Base-by-base conservation (phyloP, 352 stramenopile genomes). In the Pythium angustatum region DNA sequence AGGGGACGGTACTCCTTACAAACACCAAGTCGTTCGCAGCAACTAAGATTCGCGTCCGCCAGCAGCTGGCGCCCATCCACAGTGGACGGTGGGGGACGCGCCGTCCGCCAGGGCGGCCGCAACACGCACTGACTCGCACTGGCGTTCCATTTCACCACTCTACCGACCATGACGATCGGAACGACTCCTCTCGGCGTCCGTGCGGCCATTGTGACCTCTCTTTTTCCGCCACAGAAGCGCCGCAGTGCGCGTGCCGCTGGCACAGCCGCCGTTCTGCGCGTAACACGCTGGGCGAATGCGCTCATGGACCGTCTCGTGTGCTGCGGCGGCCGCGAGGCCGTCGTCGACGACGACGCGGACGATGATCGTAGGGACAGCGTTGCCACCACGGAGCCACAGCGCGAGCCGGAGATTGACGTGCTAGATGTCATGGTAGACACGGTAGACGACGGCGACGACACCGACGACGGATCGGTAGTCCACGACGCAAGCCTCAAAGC, bases 31-130 rank as follows among this genome's bases (percentile, higher is more conserved):
- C n/a, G n/a, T n/a, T n/a, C 12, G 40, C 40, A 2, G 7, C 17
- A n/a, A 53, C 30, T 47, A 63, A 63, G 56, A 63, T 54, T 38
- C 17, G 19, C 33, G 31, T 47, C 31, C 41, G 31, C 31, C 8
- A 34, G 14, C 34, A 47, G 52, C 24, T 38, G 36, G 41, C n/a
- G 15, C n/a, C 3, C n/a, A 10, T 22, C 40, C 21, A 43, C 24
- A 43, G 57, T 64, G 47, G 55, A 62, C 31, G 45, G 21, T 54
- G 41, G 55, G 43, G 55, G 55, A 62, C 55, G 55, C 24, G 2
- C n/a, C 43, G n/a, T 44, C n/a, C 49, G 12, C 49, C 24, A 19
- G 28, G 15, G 19, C 31, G 19, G 40, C 36, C n/a, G 36, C n/a
- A n/a, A n/a, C n/a, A n/a, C n/a, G n/a, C 36, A 15, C n/a, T 27